Percentiles rank a stretch among this genome's conserved stretches.
Evolutionary conservation across 1,284 basidiomycete genomes (phyloP).

Genomic region (Wallemia mellicola): DNA sequence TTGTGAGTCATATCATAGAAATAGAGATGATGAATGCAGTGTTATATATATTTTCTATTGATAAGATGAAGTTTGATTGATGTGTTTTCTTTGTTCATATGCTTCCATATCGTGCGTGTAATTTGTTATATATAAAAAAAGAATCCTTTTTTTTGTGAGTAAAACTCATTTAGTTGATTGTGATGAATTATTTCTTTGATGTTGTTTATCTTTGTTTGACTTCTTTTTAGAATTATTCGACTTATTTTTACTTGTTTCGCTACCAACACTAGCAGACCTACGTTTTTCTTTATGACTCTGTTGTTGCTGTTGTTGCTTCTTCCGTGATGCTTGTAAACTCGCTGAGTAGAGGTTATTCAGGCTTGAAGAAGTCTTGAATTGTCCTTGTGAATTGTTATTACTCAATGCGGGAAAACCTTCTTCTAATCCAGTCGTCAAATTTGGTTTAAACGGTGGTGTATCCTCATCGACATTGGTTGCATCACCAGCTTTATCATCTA

Average conservation of each 20-base stretch:
- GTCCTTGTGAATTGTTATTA: neutral
- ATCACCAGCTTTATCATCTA: neutral
- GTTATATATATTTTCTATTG: too few species aligned
- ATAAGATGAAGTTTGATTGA: too few species aligned
- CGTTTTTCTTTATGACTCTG: neutral
- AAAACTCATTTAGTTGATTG: neutral
- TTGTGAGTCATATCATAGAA: too few species aligned
- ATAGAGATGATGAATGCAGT: too few species aligned
- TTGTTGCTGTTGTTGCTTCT: neutral
- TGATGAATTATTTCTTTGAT: neutral
- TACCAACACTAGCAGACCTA: neutral
- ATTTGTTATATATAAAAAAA: neutral
- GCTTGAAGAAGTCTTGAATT: neutral
- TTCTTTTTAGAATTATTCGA: neutral
- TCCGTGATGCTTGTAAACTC: neutral
- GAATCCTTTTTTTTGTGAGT: neutral
- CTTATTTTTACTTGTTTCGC: neutral
- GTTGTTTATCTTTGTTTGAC: neutral
- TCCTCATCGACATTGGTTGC: neutral
- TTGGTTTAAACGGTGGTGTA: neutral
- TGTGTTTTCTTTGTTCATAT: too few species aligned
- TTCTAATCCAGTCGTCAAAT: neutral
- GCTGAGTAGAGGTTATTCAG: neutral
- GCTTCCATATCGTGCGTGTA: neutral
- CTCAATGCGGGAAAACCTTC: neutral